Base-by-base conservation (phyloP, 2,329 filamentous ascomycete genomes). In the Cladosporium oxysporum region DNA sequence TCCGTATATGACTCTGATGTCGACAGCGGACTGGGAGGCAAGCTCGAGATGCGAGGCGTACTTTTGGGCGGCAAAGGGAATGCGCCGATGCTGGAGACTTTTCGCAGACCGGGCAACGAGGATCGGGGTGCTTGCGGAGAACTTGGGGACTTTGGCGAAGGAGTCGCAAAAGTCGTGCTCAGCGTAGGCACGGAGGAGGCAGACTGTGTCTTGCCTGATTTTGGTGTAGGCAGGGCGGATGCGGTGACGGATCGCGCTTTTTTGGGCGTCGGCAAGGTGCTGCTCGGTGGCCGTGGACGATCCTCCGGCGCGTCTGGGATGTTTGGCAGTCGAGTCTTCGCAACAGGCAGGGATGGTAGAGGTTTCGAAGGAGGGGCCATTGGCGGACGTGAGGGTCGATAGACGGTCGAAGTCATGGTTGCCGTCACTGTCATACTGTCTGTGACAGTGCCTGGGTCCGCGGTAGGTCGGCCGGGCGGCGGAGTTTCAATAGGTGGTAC, bases 71-170 rank as follows among this genome's bases (percentile, higher is more conserved):
- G 94, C 70, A 96, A 91, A 33, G 94, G 94, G 75, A 98, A 97
- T 0, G 92, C 90, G 75, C 93, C 94, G 74, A 97, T 96, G 83
- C 93, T 97, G 74, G 96, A 90, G 0, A 91, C 91, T 79, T 96
- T 96, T 68, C 93, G 88, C 64, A 97, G 79, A 12, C 47, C 50
- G 3, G 67, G 58, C 26, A 66, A 41, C 61, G 69, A 67, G 23
- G 66, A 50, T 41, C 66, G 49, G 29, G 66, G 57, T 23, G 68
- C 47, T 35, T 66, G 31, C 21, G 64, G 47, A 6, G 60, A 52
- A 37, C 49, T 21, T 14, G 67, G 64, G 16, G 63, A 60, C 31
- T 52, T 35, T 4, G 50, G 61, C n/a, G 41, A 11, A 4, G 55
- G 37, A 18, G 44, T 66, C 3, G 86, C 82, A 35, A 77, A 74